Base-by-base conservation (phyloP, 352 stramenopile genomes). In the Phytophthora hybrid region DNA sequence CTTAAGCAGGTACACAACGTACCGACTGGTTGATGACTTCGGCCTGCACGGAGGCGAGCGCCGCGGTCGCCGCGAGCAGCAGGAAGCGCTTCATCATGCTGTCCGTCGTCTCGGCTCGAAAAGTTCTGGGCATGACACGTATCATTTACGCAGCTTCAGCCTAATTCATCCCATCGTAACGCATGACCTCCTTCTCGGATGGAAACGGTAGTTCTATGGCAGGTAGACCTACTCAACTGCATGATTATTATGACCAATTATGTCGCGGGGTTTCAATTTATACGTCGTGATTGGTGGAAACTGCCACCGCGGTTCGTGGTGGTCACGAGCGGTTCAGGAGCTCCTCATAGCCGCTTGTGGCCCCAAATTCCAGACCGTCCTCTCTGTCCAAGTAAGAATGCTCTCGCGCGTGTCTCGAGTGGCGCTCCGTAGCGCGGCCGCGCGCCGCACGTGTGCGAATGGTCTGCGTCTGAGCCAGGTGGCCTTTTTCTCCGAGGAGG, bases 21-120 rank as follows among this genome's bases (percentile, higher is more conserved):
- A 94, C 87, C 79, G 83, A 91, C 53, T 84, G 90, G 78, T 95
- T 97, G 60, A 95, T 76, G 32, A 95, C 72, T 26, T 77, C 80
- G 21, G 61, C 88, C 26, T 89, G 63, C 46, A 77, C 59, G 14
- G 76, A 69, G 58, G 67, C 70, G 32, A 84, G 60, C 53, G 72
- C 64, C 64, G 81, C 52, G 46, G 89, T 66, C 54, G 69, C 59
- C 66, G 72, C 63, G 54, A 84, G 63, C 66, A 80, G 64, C 61
- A 80, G 69, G 47, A 70, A 65, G 69, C 77, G 67, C 56, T 74
- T 74, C 68, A 77, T 82, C 53, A 83, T 83, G 41, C 14, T 62
- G 49, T 76, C 23, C 13, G 57, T 21, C 19, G 41, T 66, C 32
- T 61, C 61, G 16, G 41, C 69, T 70, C 39, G 31, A 68, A 44